phyloP scores from a whole-genome alignment of 2,329 filamentous ascomycete species.

The Pseudogymnoascus sp. region DNA sequence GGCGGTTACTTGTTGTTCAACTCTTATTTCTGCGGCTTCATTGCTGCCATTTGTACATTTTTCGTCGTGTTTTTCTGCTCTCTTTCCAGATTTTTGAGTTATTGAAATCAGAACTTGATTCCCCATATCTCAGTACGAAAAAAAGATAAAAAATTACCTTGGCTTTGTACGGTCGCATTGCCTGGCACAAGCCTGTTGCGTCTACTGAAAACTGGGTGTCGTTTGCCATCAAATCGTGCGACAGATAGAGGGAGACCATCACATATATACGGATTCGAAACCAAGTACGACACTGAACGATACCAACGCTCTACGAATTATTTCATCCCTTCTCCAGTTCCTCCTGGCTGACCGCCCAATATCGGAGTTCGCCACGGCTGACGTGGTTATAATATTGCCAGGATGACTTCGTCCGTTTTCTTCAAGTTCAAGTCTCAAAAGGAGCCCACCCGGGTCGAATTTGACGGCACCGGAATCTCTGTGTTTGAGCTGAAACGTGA shows the following conservation, averaged over 20 bases:
- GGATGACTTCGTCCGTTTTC: constrained; percentile 69
- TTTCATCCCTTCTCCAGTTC: constrained; percentile 5
- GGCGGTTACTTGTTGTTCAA: constrained; percentile 6
- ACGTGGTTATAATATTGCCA: constrained; percentile 15
- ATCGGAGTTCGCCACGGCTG: background rate
- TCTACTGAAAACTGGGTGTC: constrained; percentile 22
- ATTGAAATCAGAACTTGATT: constrained; percentile 32
- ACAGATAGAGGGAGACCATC: background rate
- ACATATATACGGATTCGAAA: background rate
- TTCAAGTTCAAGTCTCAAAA: constrained; percentile 99
- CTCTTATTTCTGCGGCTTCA: constrained; percentile 7
- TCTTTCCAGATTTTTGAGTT: constrained; percentile 26
- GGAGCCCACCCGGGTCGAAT: constrained; percentile 87
- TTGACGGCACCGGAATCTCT: constrained; percentile 95
- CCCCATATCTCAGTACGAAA: constrained; percentile 30
- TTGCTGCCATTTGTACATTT: constrained; percentile 8
- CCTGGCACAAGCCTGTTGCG: constrained; percentile 20
- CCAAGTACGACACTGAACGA: background rate
- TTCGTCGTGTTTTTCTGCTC: constrained; percentile 20
- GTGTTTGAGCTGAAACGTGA: constrained; percentile 98
- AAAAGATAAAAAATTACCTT: constrained; percentile 29
- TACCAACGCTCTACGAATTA: constrained; percentile 11
- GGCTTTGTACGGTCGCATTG: constrained; percentile 28
- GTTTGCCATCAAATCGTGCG: constrained; percentile 14
- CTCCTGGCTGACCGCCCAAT: constrained; percentile 3